Conservation (phyloP, 305 asterid genomes). For the Solanum chacoense region DNA sequence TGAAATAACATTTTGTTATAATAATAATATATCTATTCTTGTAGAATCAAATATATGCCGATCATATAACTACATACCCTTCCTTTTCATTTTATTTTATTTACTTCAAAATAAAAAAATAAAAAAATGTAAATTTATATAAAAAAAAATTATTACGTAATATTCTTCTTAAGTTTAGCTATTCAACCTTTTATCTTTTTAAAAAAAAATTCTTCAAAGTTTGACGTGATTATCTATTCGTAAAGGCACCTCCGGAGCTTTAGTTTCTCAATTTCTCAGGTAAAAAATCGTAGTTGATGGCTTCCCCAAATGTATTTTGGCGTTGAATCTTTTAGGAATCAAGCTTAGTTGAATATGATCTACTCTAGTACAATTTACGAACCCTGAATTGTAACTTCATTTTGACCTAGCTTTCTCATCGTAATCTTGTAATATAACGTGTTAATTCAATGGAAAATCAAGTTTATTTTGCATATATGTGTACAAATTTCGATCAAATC, state of each 20-base stretch:
- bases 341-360: background rate
- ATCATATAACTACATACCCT: too few relatives aligned
- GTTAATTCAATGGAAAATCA: background rate
- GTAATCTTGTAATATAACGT: background rate
- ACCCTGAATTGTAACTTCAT: background rate
- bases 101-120: background rate
- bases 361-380: background rate
- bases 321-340: background rate
- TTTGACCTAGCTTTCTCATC: background rate
- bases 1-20: too few relatives aligned
- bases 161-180: background rate
- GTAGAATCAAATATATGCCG: too few relatives aligned
- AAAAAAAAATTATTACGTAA: background rate
- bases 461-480: background rate
- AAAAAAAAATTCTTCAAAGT: background rate
- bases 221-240: background rate
- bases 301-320: background rate
- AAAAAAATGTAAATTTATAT: background rate
- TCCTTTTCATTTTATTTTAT: too few relatives aligned
- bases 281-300: background rate
- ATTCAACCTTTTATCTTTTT: background rate
- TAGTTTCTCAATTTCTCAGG: background rate
- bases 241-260: background rate
- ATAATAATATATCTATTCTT: too few relatives aligned
- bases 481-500: background rate